Conservation (phyloP, 2,329 filamentous ascomycete genomes). For the Fusarium mangiferae region DNA sequence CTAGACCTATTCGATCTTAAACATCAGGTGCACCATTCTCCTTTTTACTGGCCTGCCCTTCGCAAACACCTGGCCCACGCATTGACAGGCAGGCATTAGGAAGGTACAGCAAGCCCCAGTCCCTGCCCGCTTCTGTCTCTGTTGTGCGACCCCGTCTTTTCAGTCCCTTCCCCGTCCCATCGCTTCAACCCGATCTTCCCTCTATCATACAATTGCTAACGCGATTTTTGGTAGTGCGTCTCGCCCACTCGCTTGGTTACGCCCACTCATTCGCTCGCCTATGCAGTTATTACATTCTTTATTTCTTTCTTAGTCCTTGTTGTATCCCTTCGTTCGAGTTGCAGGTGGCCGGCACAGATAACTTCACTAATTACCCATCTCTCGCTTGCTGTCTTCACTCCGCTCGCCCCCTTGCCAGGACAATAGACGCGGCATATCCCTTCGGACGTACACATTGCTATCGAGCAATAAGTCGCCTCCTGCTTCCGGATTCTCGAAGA, state of each 20-base stretch:
- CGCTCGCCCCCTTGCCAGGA: constrained; percentile 29
- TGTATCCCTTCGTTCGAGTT: constrained; percentile 11
- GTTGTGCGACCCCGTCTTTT: constrained; percentile 36
- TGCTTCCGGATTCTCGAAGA: neutral
- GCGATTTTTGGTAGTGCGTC: constrained; percentile 38
- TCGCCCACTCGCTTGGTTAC: constrained; percentile 40
- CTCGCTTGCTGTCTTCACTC: constrained; percentile 25
- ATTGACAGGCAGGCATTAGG: constrained; percentile 35
- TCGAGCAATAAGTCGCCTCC: constrained; percentile 2
- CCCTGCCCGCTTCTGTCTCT: constrained; percentile 22
- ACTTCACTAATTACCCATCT: constrained; percentile 27
- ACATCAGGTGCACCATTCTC: constrained; percentile 26
- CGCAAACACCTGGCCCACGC: constrained; percentile 32
- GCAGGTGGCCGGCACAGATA: neutral
- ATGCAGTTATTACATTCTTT: constrained; percentile 32
- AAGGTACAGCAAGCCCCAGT: constrained; percentile 34
- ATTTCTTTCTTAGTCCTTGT: constrained; percentile 17
- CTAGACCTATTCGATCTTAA: constrained; percentile 32
- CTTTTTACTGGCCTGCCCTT: constrained; percentile 27
- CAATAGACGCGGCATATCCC: constrained; percentile 26
- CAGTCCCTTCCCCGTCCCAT: constrained; percentile 30
- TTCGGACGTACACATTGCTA: constrained; percentile 5
- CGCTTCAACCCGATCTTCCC: constrained; percentile 31
- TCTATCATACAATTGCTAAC: constrained; percentile 36
- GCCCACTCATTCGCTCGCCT: constrained; percentile 31